Evolutionary conservation across 164 flowering plant genomes (phyloP), one percentile per base, ranked within the genome.

Genomic region (Aristolochia californica): DNA sequence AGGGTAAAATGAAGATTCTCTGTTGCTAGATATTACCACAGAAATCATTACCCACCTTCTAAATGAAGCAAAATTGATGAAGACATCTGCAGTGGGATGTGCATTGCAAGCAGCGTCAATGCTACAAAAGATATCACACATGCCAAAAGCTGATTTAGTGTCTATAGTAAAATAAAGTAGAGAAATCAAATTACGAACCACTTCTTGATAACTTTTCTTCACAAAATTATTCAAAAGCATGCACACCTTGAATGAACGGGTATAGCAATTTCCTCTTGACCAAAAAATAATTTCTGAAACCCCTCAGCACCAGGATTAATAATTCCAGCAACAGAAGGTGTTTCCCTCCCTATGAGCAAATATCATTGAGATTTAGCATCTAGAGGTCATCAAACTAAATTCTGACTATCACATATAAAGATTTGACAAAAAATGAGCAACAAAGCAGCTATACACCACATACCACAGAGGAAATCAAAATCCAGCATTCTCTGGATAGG

Each of bases 401-500:
- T 34, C 40, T 34, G 40, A 12, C 40, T 34, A 34, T 34, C 10
- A 34, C 7, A 48, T 26, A 34, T 16, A 45, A 12, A 14, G 28
- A 14, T n/a, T 21, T 44, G 45, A 43, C 13, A 34, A 45, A 62
- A 2, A 45, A n/a, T 27, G 10, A 45, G 13, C 22, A 55, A n/a
- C 48, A 38, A 16, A 51, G 13, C 25, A 56, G 18, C 2, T 9
- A 48, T 48, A 61, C 82, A 34, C 53, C 45, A 60, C 83, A 34
- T 53, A 89, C 97, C 97, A 57, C 99, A 93, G 58, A 93, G 93
- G 69, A 93, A 93, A 71, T 93, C 99, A 70, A 93, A 93, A 72
- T 93, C 99, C 71, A 93, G 97, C 99, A 93, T 93, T 68, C 96
- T 85, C 65, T 93, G 97, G 48, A 93, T 83, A 2, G 97, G 99